Conservation (phyloP, 352 stramenopile species). For the Phytophthora chlamydospora region DNA sequence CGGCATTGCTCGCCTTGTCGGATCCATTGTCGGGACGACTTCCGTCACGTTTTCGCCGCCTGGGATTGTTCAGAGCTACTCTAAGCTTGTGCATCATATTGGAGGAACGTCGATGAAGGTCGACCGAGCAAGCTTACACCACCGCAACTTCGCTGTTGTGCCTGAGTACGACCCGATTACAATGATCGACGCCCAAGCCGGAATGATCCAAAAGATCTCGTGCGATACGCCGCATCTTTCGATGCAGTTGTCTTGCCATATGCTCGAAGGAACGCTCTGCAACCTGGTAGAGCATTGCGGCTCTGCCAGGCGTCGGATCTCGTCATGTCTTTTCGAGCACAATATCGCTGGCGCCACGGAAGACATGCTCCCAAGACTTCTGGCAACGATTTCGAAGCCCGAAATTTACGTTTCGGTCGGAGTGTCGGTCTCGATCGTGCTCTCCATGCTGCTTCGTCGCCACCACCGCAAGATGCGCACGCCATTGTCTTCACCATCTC, state of each 20-base stretch:
- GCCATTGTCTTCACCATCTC: conserved; percentile 35
- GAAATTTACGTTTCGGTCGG: conserved; percentile 60
- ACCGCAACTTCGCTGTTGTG: conserved; percentile 85
- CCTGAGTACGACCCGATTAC: conserved; percentile 90
- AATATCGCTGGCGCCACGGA: conserved; percentile 77
- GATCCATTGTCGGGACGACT: conserved; percentile 71
- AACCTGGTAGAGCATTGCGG: conserved; percentile 85
- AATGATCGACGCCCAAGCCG: conserved; percentile 89
- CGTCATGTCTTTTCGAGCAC: conserved; percentile 77
- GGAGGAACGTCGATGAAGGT: conserved; percentile 74
- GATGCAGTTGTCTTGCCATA: conserved; percentile 91
- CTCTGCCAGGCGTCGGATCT: conserved; percentile 59
- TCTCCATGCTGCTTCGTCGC: conserved; percentile 69
- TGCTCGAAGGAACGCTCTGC: conserved; percentile 90
- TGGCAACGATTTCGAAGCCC: conserved; percentile 54
- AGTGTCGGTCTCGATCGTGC: conserved; percentile 57
- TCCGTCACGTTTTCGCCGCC: conserved; percentile 90
- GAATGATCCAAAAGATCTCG: conserved; percentile 91
- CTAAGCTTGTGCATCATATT: conserved; percentile 87
- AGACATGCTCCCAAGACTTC: conserved; percentile 51
- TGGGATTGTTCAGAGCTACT: conserved; percentile 88
- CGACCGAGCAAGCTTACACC: conserved; percentile 77
- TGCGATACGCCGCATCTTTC: conserved; percentile 87
- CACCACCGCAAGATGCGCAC: conserved; percentile 38
- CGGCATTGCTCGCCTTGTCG: conserved; percentile 85